Base-by-base conservation (phyloP, 176 grass and related monocot genomes). In the Phyllostachys edulis region DNA sequence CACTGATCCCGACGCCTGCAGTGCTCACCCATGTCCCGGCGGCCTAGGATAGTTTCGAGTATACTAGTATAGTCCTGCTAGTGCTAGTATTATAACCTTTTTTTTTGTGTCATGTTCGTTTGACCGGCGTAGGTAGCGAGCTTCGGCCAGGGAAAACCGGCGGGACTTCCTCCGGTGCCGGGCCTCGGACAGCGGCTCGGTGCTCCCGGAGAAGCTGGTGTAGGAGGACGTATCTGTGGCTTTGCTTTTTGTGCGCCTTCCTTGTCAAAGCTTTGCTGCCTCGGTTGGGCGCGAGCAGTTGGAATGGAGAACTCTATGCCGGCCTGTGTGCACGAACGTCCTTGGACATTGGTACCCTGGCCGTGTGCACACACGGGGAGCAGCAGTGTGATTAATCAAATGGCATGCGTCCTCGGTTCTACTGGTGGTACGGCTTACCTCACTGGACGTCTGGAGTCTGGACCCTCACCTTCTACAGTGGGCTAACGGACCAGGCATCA, bases 141-240 rank as follows among this genome's bases (percentile, higher is more conserved):
- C 87, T 73, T 89, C 49, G 87, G 76, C 62, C 87, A 89, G 69
- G 77, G 76, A 85, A 89, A 89, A 40, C 87, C 76, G 87, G 76
- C 82, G 77, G 62, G 40, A 80, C 4, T 80, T 29, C 49, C 76
- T 89, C 76, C 50, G 46, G 78, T 81, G 85, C 78, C 40, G 45
- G 78, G 26, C 47, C 85, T 59, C 63, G 50, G 72, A 55, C 46
- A 29, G 61, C 82, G 82, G 63, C 29, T 46, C 75, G 23, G 49
- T 67, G 77, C 67, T 68, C 69, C 69, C 46, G 77, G 26, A 32
- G 23, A 67, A 18, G 15, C 77, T 49, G 9, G 27, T 2, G 60
- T 17, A 45, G 32, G 34, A 6, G 67, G 17, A 71, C 55, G 81
- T 26, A 60, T 71, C n/a, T 4, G 17, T 27, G 69, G 47, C 29